Conservation (phyloP, 2,329 filamentous ascomycete species). For the Alternaria sp. region DNA sequence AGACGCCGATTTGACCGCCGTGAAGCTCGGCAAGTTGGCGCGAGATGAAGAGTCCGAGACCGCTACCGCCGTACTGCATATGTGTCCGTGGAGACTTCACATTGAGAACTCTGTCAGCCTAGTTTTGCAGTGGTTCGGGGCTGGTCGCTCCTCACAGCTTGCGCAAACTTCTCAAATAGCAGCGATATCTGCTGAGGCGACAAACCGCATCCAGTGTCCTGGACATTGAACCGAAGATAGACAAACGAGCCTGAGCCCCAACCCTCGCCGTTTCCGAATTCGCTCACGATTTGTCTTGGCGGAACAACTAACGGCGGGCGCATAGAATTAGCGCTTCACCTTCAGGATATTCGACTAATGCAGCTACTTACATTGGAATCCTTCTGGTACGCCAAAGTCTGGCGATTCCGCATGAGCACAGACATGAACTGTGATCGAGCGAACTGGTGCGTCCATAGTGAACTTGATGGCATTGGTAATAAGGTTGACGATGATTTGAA, state of each 20-base stretch:
- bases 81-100: constrained; percentile 40
- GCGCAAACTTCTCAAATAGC: constrained; percentile 42
- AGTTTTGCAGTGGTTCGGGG: background rate
- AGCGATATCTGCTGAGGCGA: constrained; percentile 38
- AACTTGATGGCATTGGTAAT: constrained; percentile 58
- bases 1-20: constrained; percentile 44
- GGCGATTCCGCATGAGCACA: constrained; percentile 45
- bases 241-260: constrained; percentile 38
- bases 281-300: constrained; percentile 16
- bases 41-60: constrained; percentile 47
- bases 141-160: constrained; percentile 13
- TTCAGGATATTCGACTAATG: background rate
- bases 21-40: constrained; percentile 45
- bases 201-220: constrained; percentile 43
- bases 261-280: constrained; percentile 29
- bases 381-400: constrained; percentile 16
- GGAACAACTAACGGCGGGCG: constrained; percentile 22
- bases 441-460: constrained; percentile 44
- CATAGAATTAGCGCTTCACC: background rate
- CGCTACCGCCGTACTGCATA: constrained; percentile 43
- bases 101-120: background rate
- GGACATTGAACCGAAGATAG: constrained; percentile 38
- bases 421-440: constrained; percentile 48
- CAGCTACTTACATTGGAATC: constrained; percentile 21
- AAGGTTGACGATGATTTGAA: constrained; percentile 52